Percentiles rank a stretch among this genome's conserved stretches.
These are phyloP conservation scores for Aurantiochytrium sp. DNA, from an alignment of 108 stramenopile species.

Conservation along the genomic window DNA sequence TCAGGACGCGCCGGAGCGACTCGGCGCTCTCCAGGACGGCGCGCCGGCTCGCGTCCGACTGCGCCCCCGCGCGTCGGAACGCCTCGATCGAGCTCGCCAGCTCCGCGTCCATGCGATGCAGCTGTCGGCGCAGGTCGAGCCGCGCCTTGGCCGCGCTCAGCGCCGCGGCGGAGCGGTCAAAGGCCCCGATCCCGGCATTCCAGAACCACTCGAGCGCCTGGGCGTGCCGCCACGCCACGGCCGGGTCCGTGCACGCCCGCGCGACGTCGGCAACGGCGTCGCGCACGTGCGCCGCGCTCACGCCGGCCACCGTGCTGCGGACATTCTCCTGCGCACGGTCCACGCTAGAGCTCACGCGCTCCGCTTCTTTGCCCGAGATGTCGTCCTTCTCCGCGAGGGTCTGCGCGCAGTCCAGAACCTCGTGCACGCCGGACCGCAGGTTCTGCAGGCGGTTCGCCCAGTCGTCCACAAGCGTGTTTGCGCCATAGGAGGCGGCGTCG, in stretches of 20 bases:
- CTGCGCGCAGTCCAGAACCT: background rate
- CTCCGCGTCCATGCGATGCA: background rate
- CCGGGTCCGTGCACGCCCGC: background rate
- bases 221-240: background rate
- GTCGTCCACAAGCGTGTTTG: background rate
- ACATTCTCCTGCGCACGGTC: background rate
- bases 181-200: background rate
- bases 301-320: background rate
- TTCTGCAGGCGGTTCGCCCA: background rate
- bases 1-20: background rate
- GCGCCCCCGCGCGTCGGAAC: background rate
- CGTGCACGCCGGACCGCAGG: background rate
- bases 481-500: background rate
- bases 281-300: background rate
- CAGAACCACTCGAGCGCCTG: conserved; percentile 10
- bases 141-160: background rate
- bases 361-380: background rate
- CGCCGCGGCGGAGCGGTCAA: background rate
- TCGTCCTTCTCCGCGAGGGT: background rate
- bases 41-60: background rate
- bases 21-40: background rate
- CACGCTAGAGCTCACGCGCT: background rate
- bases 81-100: background rate
- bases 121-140: background rate
- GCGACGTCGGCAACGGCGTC: background rate